Base-by-base conservation (phyloP, 1,284 basidiomycete genomes). In the Flammula alnicola region DNA sequence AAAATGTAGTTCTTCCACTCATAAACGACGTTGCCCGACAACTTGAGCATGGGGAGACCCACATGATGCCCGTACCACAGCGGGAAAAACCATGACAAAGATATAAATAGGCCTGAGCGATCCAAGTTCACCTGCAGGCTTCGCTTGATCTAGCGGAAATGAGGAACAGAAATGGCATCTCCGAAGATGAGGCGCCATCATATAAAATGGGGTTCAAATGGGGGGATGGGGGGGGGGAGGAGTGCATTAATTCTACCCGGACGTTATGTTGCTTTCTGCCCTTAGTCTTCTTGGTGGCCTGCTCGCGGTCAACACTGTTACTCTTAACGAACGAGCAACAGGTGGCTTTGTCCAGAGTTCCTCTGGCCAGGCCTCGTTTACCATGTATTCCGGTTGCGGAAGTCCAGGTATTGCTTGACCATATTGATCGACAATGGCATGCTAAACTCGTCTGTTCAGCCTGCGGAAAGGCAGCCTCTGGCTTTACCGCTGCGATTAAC, bases 401-500 rank as follows among this genome's bases (percentile, higher is more conserved):
- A 55, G 63, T 14, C 74, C 78, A 53, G 78, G 78, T 78, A 55
- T 46, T 64, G 14, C 40, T 14, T 16, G 8, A 22, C 14, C 9
- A n/a, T 16, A 25, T 14, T 22, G 20, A 12, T 30, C 23, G 35
- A 54, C 33, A 20, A 19, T 33, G 9, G 17, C 26, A 20, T 20
- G 6, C 26, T 36, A 32, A 30, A 3, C 10, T 10, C 14, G 20
- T 40, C 19, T 50, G 35, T 41, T 25, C 54, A 78, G 82, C 81
- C n/a, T 83, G 81, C 55, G 81, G 82, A 4, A 69, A 72, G 49
- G 55, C 70, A 10, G 78, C 73, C 1, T 63, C 60, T 19, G 82
- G 82, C 4, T 82, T 68, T 61, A 80, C 78, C 6, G 81, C 81
- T 14, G 81, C 81, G 2, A 73, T 83, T 6, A 78, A 71, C 59